Percentiles rank a stretch among this genome's conserved stretches.
phyloP scores from a whole-genome alignment of 2,329 filamentous ascomycete genomes.

The Chrysosporium queenslandicum region DNA sequence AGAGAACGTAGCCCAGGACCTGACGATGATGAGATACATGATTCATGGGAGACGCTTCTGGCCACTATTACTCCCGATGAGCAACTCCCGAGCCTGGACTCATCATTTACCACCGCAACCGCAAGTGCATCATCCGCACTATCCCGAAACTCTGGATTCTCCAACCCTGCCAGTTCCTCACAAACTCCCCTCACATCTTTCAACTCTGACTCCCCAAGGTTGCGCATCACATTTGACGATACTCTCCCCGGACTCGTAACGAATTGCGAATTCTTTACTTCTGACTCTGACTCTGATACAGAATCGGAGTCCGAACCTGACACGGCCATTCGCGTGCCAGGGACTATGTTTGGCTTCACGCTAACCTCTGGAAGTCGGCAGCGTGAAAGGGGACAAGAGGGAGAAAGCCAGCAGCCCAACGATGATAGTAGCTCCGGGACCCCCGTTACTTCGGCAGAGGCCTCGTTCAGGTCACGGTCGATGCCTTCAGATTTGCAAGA shows the following conservation, averaged over 20 bases:
- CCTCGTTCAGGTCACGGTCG: not conserved
- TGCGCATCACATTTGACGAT: slow-evolving; percentile 23
- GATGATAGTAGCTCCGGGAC: not conserved
- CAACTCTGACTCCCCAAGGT: slow-evolving; percentile 16
- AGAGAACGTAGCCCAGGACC: slow-evolving; percentile 70
- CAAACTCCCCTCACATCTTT: slow-evolving; percentile 29
- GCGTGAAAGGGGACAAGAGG: not conserved
- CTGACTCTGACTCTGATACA: slow-evolving; percentile 8
- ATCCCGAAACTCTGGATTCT: slow-evolving; percentile 22
- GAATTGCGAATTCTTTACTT: slow-evolving; percentile 28
- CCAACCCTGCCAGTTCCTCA: slow-evolving; percentile 36
- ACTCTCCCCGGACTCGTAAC: slow-evolving; percentile 30
- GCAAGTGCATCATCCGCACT: slow-evolving; percentile 24
- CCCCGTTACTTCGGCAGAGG: not conserved
- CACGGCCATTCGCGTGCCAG: slow-evolving; percentile 16
- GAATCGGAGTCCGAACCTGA: slow-evolving; percentile 17
- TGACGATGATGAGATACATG: slow-evolving; percentile 40
- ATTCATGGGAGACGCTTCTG: slow-evolving; percentile 69
- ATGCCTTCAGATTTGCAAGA: slow-evolving; percentile 42
- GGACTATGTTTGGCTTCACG: not conserved
- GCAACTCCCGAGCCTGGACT: slow-evolving; percentile 66
- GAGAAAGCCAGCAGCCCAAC: not conserved
- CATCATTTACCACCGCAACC: slow-evolving; percentile 62
- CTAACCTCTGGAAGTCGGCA: not conserved
- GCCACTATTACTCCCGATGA: slow-evolving; percentile 73